Percentiles rank a stretch among this genome's conserved stretches.
phyloP scores from a whole-genome alignment of 225 moss, liverwort and hornwort species.

The Pleurozium schreberi region DNA sequence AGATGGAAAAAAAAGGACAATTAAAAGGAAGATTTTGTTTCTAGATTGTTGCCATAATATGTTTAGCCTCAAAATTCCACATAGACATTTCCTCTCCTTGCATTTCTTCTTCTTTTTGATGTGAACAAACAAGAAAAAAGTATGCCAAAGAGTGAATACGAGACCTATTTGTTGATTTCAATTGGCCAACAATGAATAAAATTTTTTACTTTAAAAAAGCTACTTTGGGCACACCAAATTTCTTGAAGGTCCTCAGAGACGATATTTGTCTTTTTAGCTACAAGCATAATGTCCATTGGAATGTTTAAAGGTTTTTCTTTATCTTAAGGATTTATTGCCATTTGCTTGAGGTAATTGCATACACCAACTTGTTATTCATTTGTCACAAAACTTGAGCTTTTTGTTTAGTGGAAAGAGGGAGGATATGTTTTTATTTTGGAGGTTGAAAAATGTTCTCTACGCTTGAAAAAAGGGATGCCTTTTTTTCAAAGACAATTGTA shows the following conservation, averaged over 20 bases:
- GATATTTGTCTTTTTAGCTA: neutral
- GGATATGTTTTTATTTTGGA: neutral
- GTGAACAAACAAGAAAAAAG: neutral
- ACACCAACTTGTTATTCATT: neutral
- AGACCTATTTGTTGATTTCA: neutral
- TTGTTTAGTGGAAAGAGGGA: fast-evolving
- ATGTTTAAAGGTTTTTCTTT: neutral
- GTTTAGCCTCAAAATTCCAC: neutral
- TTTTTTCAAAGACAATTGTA: neutral
- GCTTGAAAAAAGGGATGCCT: neutral
- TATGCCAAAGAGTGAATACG: neutral
- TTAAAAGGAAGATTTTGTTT: neutral
- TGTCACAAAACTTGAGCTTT: neutral
- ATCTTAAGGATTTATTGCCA: neutral
- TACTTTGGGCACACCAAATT: neutral
- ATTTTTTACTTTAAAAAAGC: neutral
- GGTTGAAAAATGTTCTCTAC: neutral
- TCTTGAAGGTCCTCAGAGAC: fast-evolving
- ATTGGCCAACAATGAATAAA: too few relatives aligned
- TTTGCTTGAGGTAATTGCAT: neutral
- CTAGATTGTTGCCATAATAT: neutral
- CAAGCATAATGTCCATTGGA: neutral
- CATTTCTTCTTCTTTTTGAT: fast-evolving
- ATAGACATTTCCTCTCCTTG: fast-evolving
- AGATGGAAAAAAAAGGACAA: neutral